Base-by-base conservation (phyloP, 192 early-diverging fungal genomes). In the Dimargaris xerosporica region DNA sequence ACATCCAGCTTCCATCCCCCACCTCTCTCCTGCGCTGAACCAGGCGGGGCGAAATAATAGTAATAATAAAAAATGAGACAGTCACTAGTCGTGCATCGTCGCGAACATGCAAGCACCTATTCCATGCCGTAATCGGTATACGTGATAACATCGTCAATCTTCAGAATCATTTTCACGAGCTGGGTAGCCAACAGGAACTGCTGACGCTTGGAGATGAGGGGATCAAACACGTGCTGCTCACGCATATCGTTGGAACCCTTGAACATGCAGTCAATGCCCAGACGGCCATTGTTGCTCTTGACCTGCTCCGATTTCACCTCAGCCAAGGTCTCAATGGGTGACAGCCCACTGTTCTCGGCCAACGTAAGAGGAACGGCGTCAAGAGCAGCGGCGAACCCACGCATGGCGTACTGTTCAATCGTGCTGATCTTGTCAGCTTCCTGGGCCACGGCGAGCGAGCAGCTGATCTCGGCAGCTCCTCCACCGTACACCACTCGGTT, bases 321-420 rank as follows among this genome's bases (percentile, higher is more conserved):
- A 5, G 95, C 90, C 64, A 99, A 78, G 5, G 94, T 93, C 72
- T 98, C 94, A 61, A 99, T 98, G 42, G 97, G 94, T 5, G 88
- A 81, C 28, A 98, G 73, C 4, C 97, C 97, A 67, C 91, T 95
- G 85, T 99, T 99, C 71, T 98, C 94, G 28, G 97, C 92, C 41
- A 98, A 78, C 11, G 90, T 80, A 64, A 95, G 77, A 17, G 96
- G 93, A 41, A 91, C 87, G 16, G 91, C 90, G 67, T 99, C 97
- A 39, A 99, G 81, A 15, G 97, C 97, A 69, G 85, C 76, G 11
- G 95, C 89, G 74, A 98, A 99, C n/a, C 86, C 88, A 66, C 97
- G 85, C 89, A 98, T 96, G n/a, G 97, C 97, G 66, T 99, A 98
- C 78, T 99, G 97, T 78, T 99, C 95, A 61, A 98, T 90, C 15